These are phyloP conservation scores for Basipetospora chlamydospora DNA, from an alignment of 2,329 filamentous ascomycete genomes.

Conservation along the genomic window DNA sequence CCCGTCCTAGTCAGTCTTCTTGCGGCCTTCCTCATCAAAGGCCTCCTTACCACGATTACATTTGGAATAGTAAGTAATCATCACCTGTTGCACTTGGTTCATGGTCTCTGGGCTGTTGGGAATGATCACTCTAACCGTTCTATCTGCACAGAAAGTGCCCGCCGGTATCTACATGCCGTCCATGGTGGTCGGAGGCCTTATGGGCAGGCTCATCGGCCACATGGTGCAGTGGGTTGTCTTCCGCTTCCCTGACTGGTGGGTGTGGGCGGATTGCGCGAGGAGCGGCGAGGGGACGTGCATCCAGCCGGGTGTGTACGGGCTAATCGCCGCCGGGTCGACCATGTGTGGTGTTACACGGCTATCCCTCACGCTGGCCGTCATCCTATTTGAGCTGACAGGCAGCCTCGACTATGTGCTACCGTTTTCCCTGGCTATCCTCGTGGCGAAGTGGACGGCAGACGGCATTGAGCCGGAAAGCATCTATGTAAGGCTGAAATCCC, in stretches of 20 bases:
- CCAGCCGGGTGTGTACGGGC: constrained; percentile 89
- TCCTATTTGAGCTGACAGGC: constrained; percentile 89
- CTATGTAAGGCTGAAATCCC: constrained; percentile 42
- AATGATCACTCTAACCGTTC: no score
- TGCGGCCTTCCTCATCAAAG: constrained; percentile 78
- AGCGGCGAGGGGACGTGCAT: constrained; percentile 68
- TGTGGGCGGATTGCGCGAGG: constrained; percentile 63
- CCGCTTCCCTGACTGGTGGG: constrained; percentile 50
- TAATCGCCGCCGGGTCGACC: constrained; percentile 87
- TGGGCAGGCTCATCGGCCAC: constrained; percentile 81
- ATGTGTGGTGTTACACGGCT: constrained; percentile 96
- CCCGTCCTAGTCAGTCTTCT: constrained; percentile 57
- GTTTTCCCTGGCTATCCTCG: constrained; percentile 80
- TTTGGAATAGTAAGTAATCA: constrained; percentile 62
- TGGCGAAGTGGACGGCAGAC: constrained; percentile 97
- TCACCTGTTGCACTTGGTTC: no score
- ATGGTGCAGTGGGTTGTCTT: constrained; percentile 69
- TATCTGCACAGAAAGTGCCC: constrained; percentile 71
- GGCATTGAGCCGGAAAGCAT: constrained; percentile 89
- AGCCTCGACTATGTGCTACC: constrained; percentile 90
- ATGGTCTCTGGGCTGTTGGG: no score
- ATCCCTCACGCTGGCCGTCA: constrained; percentile 86
- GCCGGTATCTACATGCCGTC: constrained; percentile 96
- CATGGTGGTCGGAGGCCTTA: constrained; percentile 92
- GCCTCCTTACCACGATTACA: constrained; percentile 72